These are phyloP conservation scores for Lodderomyces margitis DNA, from an alignment of 1,139 yeast genomes.

Conservation along the genomic window DNA sequence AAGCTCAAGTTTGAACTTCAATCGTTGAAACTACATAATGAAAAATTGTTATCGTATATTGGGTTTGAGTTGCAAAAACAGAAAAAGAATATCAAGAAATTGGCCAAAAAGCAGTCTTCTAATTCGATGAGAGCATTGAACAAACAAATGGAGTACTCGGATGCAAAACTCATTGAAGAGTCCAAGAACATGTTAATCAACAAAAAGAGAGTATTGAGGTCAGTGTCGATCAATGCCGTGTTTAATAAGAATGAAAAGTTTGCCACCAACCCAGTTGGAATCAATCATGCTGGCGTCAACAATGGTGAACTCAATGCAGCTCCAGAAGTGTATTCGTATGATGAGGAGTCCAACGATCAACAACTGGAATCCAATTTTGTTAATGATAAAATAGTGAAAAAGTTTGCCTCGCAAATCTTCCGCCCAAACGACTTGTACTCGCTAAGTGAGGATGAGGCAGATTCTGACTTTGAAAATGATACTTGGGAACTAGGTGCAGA, in stretches of 20 bases:
- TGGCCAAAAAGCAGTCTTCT: slow-evolving; percentile 38
- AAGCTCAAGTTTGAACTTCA: slow-evolving; percentile 54
- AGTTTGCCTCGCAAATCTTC: slow-evolving; percentile 40
- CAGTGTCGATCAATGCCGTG: slow-evolving; percentile 45
- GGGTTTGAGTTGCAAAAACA: slow-evolving; percentile 56
- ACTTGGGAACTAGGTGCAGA: slow-evolving; percentile 19
- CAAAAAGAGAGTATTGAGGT: slow-evolving; percentile 44
- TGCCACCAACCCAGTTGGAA: slow-evolving; percentile 1
- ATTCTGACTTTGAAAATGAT: slow-evolving; percentile 16
- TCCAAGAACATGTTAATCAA: slow-evolving; percentile 42
- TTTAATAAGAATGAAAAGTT: slow-evolving; percentile 12
- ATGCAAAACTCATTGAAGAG: slow-evolving; percentile 50
- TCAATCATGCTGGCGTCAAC: slow-evolving; percentile 14
- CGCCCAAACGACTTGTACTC: slow-evolving; percentile 9
- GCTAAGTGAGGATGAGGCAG: slow-evolving; percentile 14
- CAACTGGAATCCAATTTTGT: slow-evolving; percentile 2
- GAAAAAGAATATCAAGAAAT: slow-evolving; percentile 41
- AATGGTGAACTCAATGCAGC: slow-evolving; percentile 1
- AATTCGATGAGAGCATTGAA: slow-evolving; percentile 10
- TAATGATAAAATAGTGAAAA: slow-evolving; percentile 22
- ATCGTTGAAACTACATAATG: slow-evolving; percentile 54
- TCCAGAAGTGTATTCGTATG: not conserved
- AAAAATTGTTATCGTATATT: slow-evolving; percentile 54
- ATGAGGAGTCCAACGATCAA: not conserved
- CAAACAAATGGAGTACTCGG: slow-evolving; percentile 47